Evolutionary conservation across 495 filamentous ascomycete genomes (phyloP).

Genomic region (Baudoinia panamericana): DNA sequence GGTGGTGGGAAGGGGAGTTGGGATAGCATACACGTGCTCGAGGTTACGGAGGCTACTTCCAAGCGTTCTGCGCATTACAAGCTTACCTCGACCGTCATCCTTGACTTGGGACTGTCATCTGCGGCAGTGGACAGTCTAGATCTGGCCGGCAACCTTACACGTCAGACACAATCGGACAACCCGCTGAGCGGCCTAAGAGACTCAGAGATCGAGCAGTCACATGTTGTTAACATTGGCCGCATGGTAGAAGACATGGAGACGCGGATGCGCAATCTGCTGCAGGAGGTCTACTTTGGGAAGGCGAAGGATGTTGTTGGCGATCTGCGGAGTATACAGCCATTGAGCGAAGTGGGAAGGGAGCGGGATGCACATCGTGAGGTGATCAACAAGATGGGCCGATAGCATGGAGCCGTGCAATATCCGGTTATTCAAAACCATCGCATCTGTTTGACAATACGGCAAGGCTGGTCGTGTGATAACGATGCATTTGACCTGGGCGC

Average conservation of each 20-base stretch:
- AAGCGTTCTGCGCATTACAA: constrained; percentile 84
- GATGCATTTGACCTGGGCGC: too few species aligned
- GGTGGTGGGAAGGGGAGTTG: constrained; percentile 48
- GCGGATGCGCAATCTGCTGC: constrained; percentile 96
- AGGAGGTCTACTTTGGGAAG: constrained; percentile 99
- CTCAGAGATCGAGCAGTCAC: constrained; percentile 52
- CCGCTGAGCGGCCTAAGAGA: constrained; percentile 52
- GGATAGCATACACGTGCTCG: constrained; percentile 99
- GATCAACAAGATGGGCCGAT: constrained; percentile 59
- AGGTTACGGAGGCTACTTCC: constrained; percentile 69
- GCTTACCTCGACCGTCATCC: constrained; percentile 90
- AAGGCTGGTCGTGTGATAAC: too few species aligned
- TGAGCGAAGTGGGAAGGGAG: constrained; percentile 78
- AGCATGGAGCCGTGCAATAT: constrained; percentile 13
- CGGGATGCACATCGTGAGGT: constrained; percentile 81
- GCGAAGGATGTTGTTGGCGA: constrained; percentile 98
- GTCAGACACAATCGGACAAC: constrained; percentile 84
- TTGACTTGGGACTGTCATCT: constrained; percentile 62
- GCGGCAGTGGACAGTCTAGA: constrained; percentile 77
- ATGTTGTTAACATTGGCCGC: constrained; percentile 85
- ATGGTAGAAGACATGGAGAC: constrained; percentile 99
- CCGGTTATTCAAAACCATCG: too few species aligned
- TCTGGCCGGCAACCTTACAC: constrained; percentile 92
- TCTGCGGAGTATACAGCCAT: constrained; percentile 71
- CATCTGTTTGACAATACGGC: too few species aligned